Percentiles rank a stretch among this genome's conserved stretches.
These are phyloP conservation scores for Piromyces finnis DNA, from an alignment of 192 early-diverging fungal genomes.

Conservation along the genomic window DNA sequence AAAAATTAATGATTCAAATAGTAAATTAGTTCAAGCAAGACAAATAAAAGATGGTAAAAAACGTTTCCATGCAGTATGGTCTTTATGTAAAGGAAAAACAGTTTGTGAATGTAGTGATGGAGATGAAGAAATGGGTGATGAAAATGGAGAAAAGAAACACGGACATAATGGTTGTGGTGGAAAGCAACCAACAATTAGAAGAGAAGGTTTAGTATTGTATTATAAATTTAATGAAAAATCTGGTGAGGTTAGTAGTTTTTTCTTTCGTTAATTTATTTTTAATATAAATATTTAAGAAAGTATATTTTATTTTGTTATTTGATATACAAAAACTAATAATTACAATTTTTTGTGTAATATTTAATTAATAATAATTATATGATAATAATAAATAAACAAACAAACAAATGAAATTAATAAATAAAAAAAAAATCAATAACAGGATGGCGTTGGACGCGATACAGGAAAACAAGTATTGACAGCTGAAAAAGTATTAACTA, in stretches of 20 bases:
- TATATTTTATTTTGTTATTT: no score
- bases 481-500: conserved; percentile 55
- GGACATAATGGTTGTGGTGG: conserved; percentile 73
- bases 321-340: no score
- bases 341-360: no score
- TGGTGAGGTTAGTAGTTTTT: neutral
- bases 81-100: conserved; percentile 64
- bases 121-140: conserved; percentile 19
- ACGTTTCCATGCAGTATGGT: conserved; percentile 72
- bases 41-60: conserved; percentile 19
- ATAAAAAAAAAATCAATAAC: no score
- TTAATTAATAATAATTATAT: no score
- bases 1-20: conserved; percentile 29
- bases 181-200: conserved; percentile 63
- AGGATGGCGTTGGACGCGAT: neutral
- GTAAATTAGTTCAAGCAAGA: conserved; percentile 11
- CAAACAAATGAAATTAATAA: no score
- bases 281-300: neutral
- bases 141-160: conserved; percentile 28
- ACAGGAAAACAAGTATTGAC: conserved; percentile 42
- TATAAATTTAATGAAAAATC: conserved; percentile 9
- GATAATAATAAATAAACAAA: no score
- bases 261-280: no score
- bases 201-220: conserved; percentile 55
- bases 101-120: conserved; percentile 57